phyloP scores from a whole-genome alignment of 2,329 filamentous ascomycete species.

The Sarocladiaceae sp. region DNA sequence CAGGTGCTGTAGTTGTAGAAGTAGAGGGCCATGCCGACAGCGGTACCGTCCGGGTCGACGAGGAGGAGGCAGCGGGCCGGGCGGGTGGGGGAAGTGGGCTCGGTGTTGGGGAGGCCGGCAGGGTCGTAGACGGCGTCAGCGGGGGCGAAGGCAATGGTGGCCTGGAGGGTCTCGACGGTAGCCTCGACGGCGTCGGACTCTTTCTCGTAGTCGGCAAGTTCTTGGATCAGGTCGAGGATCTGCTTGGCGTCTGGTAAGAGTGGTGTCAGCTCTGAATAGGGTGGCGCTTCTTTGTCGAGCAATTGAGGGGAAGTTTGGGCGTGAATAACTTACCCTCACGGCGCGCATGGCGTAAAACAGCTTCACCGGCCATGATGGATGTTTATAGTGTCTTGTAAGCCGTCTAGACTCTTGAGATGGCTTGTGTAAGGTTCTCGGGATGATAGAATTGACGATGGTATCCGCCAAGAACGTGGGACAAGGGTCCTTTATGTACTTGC shows the following conservation, averaged over 20 bases:
- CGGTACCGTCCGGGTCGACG: constrained; percentile 36
- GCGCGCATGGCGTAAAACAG: constrained; percentile 39
- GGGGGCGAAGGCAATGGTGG: constrained; percentile 72
- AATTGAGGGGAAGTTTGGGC: too few species aligned
- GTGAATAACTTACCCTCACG: constrained; percentile 50
- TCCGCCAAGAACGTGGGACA: too few species aligned
- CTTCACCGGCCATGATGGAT: constrained; percentile 1
- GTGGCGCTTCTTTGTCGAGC: neutral
- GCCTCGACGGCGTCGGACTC: constrained; percentile 68
- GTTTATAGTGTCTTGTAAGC: neutral
- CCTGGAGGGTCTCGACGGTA: constrained; percentile 64
- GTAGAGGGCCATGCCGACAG: constrained; percentile 77
- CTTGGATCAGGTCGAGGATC: constrained; percentile 78
- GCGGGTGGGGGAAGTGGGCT: constrained; percentile 46
- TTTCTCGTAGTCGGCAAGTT: constrained; percentile 84
- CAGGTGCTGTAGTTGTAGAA: constrained; percentile 97
- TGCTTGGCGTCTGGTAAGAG: constrained; percentile 60
- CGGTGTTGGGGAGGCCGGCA: constrained; percentile 35
- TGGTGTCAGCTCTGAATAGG: constrained; percentile 12
- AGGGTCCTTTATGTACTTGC: too few species aligned
- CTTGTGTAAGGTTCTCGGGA: too few species aligned
- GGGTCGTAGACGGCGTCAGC: constrained; percentile 36
- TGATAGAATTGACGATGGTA: too few species aligned
- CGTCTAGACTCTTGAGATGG: too few species aligned
- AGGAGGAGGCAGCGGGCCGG: constrained; percentile 74